Base-by-base conservation (phyloP, 768 basidiomycete species). In the Pleurotus eryngii region DNA sequence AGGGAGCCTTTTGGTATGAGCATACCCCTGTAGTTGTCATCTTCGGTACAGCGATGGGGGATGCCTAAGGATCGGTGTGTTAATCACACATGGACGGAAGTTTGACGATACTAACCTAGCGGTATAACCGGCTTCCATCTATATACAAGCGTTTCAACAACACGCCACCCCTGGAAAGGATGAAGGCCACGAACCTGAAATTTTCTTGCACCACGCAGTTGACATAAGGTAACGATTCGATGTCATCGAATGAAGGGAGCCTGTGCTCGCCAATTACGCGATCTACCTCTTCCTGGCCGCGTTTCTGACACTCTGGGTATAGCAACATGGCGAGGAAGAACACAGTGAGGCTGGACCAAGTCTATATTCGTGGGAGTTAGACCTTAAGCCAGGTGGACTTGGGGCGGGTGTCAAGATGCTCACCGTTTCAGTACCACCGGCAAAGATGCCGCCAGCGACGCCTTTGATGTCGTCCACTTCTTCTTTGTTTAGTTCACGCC, bases 401-500 rank as follows among this genome's bases (percentile, higher is more conserved):
- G 37, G 0, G 12, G 17, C 1, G 14, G 0, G 5, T 12, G 27
- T 47, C 20, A 22, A 6, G 22, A 30, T 30, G 11, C 30, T 30
- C 30, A 30, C 59, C 17, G 59, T 57, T 20, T 60, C 59, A 9
- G 56, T 40, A 22, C 56, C 59, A 30, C 49, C 59, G 46, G 50
- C 26, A 18, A 46, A 45, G 15, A 27, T 39, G 37, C 27, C 38
- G 5, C 30, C 24, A 39, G 53, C 53, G 15, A 37, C 43, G 24
- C 53, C 53, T 46, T 55, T 55, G 53, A 55, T 55, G 43, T 55
- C 53, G 4, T 55, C 53, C 11, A 45, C 18, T 24, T 55, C 53
- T 35, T 55, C 53, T n/a, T 50, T 17, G 18, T 14, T 8, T 9
- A 46, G 37, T 8, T 42, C 26, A 22, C 22, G 38, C 17, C 26